Conservation (phyloP, 2,329 filamentous ascomycete genomes). For the Fonsecaea multimorphosa region DNA sequence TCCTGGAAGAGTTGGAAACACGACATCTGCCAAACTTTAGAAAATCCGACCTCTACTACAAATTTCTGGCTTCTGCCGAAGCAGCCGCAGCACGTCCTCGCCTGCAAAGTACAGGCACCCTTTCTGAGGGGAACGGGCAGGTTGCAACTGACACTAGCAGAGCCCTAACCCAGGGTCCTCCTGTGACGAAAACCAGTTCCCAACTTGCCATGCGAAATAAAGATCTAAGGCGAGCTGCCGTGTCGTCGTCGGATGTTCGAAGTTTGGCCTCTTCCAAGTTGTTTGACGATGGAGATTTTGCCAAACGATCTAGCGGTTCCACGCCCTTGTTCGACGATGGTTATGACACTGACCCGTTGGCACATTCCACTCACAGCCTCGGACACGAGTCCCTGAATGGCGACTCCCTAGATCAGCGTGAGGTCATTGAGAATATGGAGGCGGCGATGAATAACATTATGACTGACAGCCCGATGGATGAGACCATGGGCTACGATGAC, state of each 20-base stretch:
- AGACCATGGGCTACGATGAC: conserved; percentile 47
- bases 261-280: conserved; percentile 50
- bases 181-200: conserved; percentile 57
- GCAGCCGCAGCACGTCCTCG: conserved; percentile 43
- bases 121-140: conserved; percentile 22
- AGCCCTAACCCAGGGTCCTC: conserved; percentile 46
- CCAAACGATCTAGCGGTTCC: conserved; percentile 40
- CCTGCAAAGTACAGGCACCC: conserved; percentile 23
- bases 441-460: conserved; percentile 90
- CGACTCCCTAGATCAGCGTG: conserved; percentile 69
- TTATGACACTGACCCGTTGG: conserved; percentile 71
- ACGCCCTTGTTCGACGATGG: conserved; percentile 81
- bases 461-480: conserved; percentile 69
- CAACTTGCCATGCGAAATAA: conserved; percentile 52
- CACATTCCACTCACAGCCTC: conserved; percentile 78
- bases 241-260: conserved; percentile 66
- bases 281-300: conserved; percentile 49
- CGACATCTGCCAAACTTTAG: conserved; percentile 85
- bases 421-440: conserved; percentile 91
- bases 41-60: conserved; percentile 92
- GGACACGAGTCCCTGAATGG: conserved; percentile 69
- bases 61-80: conserved; percentile 90
- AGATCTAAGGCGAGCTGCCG: conserved; percentile 65
- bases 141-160: conserved; percentile 5
- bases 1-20: conserved; percentile 82